A percentile compares a stretch with the other conserved stretches of the same genome.
These are phyloP conservation scores for Termitomyces sp. DNA, from an alignment of 768 basidiomycete species.

Conservation along the genomic window DNA sequence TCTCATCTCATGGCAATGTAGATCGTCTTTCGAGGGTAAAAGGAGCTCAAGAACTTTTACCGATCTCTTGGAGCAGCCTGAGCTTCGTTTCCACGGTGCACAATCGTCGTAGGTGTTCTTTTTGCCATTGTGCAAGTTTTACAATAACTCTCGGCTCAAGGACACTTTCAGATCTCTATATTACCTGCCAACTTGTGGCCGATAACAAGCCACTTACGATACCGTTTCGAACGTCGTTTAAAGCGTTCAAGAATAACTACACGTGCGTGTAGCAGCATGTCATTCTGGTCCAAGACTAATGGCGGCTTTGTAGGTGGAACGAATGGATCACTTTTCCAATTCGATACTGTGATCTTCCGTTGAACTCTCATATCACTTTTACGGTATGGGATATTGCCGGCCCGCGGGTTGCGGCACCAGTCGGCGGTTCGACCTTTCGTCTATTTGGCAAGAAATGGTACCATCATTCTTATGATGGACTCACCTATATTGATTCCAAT, in stretches of 20 bases:
- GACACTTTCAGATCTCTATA: slow-evolving; percentile 86
- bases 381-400: slow-evolving; percentile 96
- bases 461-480: background rate
- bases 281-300: background rate
- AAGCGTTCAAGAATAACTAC: slow-evolving; percentile 81
- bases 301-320: slow-evolving; percentile 56
- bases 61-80: slow-evolving; percentile 78
- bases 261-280: slow-evolving; percentile 40
- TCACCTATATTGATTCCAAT: background rate
- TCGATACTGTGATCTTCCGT: slow-evolving; percentile 88
- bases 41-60: slow-evolving; percentile 67
- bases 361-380: slow-evolving; percentile 84
- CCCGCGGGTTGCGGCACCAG: slow-evolving; percentile 69
- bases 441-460: slow-evolving; percentile 94
- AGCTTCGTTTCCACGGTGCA: slow-evolving; percentile 76
- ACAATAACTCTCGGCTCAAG: slow-evolving; percentile 40
- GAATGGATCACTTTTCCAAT: slow-evolving; percentile 92
- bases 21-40: slow-evolving; percentile 82
- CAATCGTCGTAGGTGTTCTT: slow-evolving; percentile 59
- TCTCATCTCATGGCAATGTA: slow-evolving; percentile 18
- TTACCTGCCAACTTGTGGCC: slow-evolving; percentile 86
- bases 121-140: slow-evolving; percentile 10
- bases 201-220: slow-evolving; percentile 93
- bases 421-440: slow-evolving; percentile 88
- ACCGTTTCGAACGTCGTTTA: slow-evolving; percentile 88